phyloP scores from a whole-genome alignment of 305 asterid species.

The Plantago lanceolata region DNA sequence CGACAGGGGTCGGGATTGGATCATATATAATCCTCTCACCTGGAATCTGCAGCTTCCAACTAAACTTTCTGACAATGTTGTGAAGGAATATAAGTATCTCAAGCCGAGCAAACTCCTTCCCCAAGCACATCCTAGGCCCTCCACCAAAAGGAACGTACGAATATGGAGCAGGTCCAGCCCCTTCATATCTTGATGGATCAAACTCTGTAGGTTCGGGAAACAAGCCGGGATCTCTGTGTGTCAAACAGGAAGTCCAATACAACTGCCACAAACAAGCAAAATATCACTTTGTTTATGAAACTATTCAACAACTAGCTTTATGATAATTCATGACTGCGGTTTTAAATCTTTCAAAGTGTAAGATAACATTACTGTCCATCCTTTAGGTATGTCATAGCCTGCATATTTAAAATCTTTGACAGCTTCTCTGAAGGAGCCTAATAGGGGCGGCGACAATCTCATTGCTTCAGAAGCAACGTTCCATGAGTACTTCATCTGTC shows the following conservation, averaged over 20 bases:
- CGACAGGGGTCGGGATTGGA: slow-evolving; percentile 30
- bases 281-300: no score
- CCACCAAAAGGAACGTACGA: slow-evolving; percentile 74
- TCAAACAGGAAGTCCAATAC: slow-evolving; percentile 67
- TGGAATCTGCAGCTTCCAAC: slow-evolving; percentile 33
- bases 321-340: no score
- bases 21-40: slow-evolving; percentile 35
- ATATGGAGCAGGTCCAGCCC: slow-evolving; percentile 67
- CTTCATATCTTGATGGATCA: slow-evolving; percentile 62
- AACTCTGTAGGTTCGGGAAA: slow-evolving; percentile 50
- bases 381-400: slow-evolving; percentile 50
- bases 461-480: slow-evolving; percentile 40
- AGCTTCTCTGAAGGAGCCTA: slow-evolving; percentile 44
- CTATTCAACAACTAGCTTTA: no score
- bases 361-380: slow-evolving; percentile 41
- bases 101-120: slow-evolving; percentile 38
- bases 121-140: slow-evolving; percentile 76
- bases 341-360: no score
- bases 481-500: slow-evolving; percentile 57
- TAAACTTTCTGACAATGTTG: slow-evolving; percentile 35
- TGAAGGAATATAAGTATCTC: slow-evolving; percentile 44
- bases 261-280: slow-evolving; percentile 29
- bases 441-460: slow-evolving; percentile 41
- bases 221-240: slow-evolving; percentile 49
- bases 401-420: slow-evolving; percentile 33